Percentiles rank a stretch among this genome's conserved stretches.
These are phyloP conservation scores for Neospermospora avenae DNA, from an alignment of 2,329 filamentous ascomycete genomes.

Conservation along the genomic window DNA sequence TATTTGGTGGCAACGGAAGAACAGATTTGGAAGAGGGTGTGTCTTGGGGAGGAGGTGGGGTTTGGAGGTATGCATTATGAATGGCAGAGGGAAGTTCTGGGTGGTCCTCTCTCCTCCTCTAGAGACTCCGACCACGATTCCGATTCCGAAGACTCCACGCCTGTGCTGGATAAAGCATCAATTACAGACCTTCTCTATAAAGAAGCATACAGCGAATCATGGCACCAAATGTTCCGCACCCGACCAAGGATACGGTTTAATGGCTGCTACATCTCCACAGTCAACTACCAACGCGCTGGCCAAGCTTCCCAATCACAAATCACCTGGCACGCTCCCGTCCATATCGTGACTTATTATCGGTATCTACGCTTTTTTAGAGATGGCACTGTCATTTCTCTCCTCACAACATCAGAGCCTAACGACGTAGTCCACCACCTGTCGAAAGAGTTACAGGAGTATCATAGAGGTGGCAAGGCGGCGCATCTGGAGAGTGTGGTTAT, in stretches of 20 bases:
- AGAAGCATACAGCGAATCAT: constrained; percentile 48
- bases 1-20: constrained; percentile 84
- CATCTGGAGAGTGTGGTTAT: constrained; percentile 54
- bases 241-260: constrained; percentile 90
- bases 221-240: constrained; percentile 70
- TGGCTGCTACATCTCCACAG: constrained; percentile 93
- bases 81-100: constrained; percentile 60
- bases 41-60: constrained; percentile 67
- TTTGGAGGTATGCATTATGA: constrained; percentile 81
- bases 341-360: constrained; percentile 97
- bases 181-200: constrained; percentile 35
- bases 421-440: constrained; percentile 85
- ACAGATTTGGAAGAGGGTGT: constrained; percentile 78
- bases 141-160: background rate
- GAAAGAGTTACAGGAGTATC: constrained; percentile 57
- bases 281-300: constrained; percentile 88
- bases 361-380: constrained; percentile 95
- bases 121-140: too few species aligned
- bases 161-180: constrained; percentile 17
- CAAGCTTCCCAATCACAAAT: constrained; percentile 66
- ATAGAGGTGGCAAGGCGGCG: constrained; percentile 24
- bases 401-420: constrained; percentile 77
- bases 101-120: too few species aligned
- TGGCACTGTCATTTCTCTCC: constrained; percentile 75
- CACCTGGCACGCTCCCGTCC: constrained; percentile 78